A percentile compares a stretch with the other conserved stretches of the same genome.
phyloP scores from a whole-genome alignment of 306 rosid genomes.

The Malus fusca region DNA sequence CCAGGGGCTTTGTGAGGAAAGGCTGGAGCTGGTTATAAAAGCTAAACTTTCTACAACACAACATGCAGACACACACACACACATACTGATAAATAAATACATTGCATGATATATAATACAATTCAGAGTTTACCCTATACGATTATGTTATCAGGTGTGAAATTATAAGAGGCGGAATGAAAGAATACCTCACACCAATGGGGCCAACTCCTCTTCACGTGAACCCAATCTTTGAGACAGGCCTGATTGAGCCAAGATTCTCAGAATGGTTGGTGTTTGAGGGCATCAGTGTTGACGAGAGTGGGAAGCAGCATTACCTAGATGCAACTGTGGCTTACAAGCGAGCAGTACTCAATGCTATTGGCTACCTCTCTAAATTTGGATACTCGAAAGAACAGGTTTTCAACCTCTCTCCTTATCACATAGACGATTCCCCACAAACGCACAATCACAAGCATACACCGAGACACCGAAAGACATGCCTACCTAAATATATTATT shows the following conservation, averaged over 20 bases:
- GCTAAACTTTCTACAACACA: not conserved
- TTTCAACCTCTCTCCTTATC: not conserved
- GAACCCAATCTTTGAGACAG: constrained; percentile 82
- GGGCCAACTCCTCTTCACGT: constrained; percentile 88
- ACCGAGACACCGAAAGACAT: not conserved
- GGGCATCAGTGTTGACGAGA: constrained; percentile 77
- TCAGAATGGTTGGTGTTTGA: constrained; percentile 89
- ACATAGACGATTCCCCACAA: not conserved
- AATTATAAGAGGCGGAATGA: constrained; percentile 86
- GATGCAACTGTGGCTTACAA: constrained; percentile 83
- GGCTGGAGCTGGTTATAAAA: not conserved
- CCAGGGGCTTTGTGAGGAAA: not conserved
- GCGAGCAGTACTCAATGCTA: constrained; percentile 67
- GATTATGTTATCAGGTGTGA: constrained; percentile 50
- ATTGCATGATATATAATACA: not conserved
- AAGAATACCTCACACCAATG: constrained; percentile 95
- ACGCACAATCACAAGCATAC: not conserved
- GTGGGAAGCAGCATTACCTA: constrained; percentile 74
- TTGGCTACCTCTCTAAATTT: constrained; percentile 71
- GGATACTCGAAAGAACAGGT: constrained; percentile 88
- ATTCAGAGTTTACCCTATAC: not conserved
- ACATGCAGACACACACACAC: not conserved
- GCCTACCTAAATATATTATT: not conserved
- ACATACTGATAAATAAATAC: not conserved
- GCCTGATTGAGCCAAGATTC: constrained; percentile 88